A percentile compares a stretch with the other conserved stretches of the same genome.
Conservation (phyloP, 148 eudicot species). For the Dianthus caryophyllus region DNA sequence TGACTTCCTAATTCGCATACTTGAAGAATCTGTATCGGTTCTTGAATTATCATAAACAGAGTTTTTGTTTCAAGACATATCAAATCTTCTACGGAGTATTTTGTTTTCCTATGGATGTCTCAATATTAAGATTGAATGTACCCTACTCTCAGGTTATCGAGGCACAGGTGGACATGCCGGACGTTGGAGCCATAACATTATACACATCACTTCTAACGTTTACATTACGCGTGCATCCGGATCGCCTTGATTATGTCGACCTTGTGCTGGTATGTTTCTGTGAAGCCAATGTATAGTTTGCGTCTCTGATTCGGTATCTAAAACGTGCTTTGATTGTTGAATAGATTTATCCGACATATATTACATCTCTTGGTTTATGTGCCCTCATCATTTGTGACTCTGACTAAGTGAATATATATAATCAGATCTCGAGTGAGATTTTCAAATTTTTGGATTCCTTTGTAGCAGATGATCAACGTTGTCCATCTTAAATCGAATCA, state of each 20-base stretch:
- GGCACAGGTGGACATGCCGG: constrained; percentile 91
- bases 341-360: neutral
- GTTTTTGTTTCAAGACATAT: neutral
- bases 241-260: constrained; percentile 96
- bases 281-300: neutral
- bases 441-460: neutral
- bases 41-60: neutral
- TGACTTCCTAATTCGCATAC: neutral
- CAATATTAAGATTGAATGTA: neutral
- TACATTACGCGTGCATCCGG: constrained; percentile 96
- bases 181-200: constrained; percentile 81
- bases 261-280: constrained; percentile 84
- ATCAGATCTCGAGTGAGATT: constrained; percentile 3
- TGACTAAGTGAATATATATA: neutral
- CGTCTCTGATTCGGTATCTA: neutral
- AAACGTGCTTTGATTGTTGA: neutral
- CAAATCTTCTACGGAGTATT: neutral
- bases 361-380: neutral
- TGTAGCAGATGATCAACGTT: neutral
- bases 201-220: constrained; percentile 93
- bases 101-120: neutral
- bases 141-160: constrained; percentile 71
- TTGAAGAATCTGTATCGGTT: neutral
- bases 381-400: neutral
- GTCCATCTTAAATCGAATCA: neutral